Conservation (phyloP, 2,329 filamentous ascomycete genomes). For the Hypoxylon sp. region DNA sequence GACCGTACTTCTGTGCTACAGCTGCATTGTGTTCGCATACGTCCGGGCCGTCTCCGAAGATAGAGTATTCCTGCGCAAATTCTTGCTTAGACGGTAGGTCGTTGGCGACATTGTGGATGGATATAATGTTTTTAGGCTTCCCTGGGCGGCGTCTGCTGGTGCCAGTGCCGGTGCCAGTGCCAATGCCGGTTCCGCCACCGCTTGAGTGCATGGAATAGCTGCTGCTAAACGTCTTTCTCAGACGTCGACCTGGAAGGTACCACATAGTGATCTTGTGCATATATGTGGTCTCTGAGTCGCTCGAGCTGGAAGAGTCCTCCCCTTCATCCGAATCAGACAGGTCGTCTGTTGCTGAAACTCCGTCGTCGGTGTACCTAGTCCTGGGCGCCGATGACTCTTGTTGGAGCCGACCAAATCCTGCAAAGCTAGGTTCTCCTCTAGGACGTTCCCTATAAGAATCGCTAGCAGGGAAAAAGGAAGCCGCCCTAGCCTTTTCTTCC, state of each 20-base stretch:
- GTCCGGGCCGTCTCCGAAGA: slow-evolving; percentile 82
- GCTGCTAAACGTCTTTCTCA: slow-evolving; percentile 64
- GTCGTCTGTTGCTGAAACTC: slow-evolving; percentile 60
- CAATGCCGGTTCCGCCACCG: slow-evolving; percentile 66
- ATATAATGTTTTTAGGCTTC: slow-evolving; percentile 72
- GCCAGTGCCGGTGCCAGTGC: slow-evolving; percentile 64
- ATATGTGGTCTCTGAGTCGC: slow-evolving; percentile 69
- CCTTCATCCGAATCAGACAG: slow-evolving; percentile 60
- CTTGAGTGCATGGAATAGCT: slow-evolving; percentile 66
- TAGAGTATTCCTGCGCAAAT: slow-evolving; percentile 80
- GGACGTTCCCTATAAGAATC: slow-evolving; percentile 57
- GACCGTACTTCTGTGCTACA: slow-evolving; percentile 76
- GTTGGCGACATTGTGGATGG: slow-evolving; percentile 73
- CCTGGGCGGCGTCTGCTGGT: slow-evolving; percentile 58
- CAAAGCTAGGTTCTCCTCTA: slow-evolving; percentile 64
- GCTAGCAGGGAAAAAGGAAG: slow-evolving; percentile 55
- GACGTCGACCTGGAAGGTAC: slow-evolving; percentile 61
- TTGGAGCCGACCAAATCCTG: slow-evolving; percentile 63
- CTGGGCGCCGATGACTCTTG: slow-evolving; percentile 59
- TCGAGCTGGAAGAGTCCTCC: slow-evolving; percentile 60
- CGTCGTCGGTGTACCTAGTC: slow-evolving; percentile 57
- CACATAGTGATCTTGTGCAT: slow-evolving; percentile 65
- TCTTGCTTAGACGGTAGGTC: slow-evolving; percentile 80
- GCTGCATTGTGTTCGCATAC: slow-evolving; percentile 85
- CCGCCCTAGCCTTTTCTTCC: slow-evolving; percentile 63